Base-by-base conservation (phyloP, 208 protist genomes). In the Plasmodiophora brassicae region DNA sequence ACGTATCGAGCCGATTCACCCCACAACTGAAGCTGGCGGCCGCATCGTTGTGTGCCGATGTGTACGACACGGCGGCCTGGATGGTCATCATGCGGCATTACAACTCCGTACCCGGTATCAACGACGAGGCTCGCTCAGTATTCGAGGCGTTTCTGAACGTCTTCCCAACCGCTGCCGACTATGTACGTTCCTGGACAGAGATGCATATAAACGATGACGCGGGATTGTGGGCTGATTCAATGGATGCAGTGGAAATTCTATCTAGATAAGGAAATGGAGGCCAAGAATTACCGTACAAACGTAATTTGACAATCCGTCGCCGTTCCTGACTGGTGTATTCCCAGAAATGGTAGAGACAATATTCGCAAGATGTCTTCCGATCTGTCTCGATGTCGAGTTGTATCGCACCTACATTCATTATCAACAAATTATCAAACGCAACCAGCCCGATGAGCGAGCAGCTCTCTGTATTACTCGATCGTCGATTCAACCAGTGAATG, bases 381-480 rank as follows among this genome's bases (percentile, higher is more conserved):
- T 78, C 32, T 78, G 65, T 78, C 65, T 78, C n/a, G 65, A 78
- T 78, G 65, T 78, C 14, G 65, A 78, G n/a, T 38, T 78, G 65
- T 78, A 78, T 78, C 5, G 65, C 10, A 32, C n/a, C 14, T 78
- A 78, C 41, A 78, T 78, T 78, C 65, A 38, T 38, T 78, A 78
- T 78, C 65, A 78, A 38, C 65, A 78, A 32, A 78, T 78, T 5
- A 78, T 32, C 5, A 78, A 78, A 78, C 5, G 41, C 14, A 78
- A 78, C n/a, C 65, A 78, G n/a, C 65, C 65, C 41, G 65, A 32
- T 36, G 65, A 78, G n/a, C 65, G 65, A 14, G 65, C 65, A 14
- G 65, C 65, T 38, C n/a, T 78, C 20, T 78, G 65, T 78, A 78
- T 78, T 14, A n/a, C n/a, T 78, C n/a, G 10, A 36, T 32, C 32